phyloP scores from a whole-genome alignment of 2,329 filamentous ascomycete species.

The Aspergillus bombycis region DNA sequence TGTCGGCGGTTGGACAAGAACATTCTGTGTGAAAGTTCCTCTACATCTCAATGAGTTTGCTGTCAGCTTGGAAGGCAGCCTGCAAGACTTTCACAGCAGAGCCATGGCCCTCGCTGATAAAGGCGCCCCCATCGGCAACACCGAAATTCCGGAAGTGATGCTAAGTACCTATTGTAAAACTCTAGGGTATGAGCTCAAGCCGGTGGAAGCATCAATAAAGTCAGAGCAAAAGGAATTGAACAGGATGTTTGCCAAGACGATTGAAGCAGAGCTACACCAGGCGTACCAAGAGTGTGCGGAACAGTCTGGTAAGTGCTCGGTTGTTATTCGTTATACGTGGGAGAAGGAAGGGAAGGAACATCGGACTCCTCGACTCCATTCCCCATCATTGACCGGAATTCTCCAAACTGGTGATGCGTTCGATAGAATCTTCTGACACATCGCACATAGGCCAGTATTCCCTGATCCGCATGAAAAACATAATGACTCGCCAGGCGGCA shows the following conservation, averaged over 20 bases:
- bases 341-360: too few relatives aligned
- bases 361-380: too few relatives aligned
- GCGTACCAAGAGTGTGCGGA: constrained; percentile 6
- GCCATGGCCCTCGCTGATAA: not conserved
- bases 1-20: not conserved
- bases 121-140: not conserved
- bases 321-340: too few relatives aligned
- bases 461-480: not conserved
- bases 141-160: not conserved
- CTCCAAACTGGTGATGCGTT: too few relatives aligned
- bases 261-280: not conserved
- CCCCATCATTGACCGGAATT: too few relatives aligned
- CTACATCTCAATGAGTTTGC: not conserved
- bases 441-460: not conserved
- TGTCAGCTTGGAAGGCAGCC: not conserved
- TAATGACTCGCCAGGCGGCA: not conserved
- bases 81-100: constrained; percentile 3
- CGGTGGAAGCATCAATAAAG: not conserved
- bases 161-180: not conserved
- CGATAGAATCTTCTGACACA: not conserved
- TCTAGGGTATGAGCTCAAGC: not conserved
- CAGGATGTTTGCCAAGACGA: not conserved
- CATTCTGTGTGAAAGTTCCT: not conserved
- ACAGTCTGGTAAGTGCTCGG: not conserved
- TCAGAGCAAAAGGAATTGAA: not conserved